Evolutionary conservation across 139 green algal genomes (phyloP).

Genomic region (Chlamydomonas sp.): DNA sequence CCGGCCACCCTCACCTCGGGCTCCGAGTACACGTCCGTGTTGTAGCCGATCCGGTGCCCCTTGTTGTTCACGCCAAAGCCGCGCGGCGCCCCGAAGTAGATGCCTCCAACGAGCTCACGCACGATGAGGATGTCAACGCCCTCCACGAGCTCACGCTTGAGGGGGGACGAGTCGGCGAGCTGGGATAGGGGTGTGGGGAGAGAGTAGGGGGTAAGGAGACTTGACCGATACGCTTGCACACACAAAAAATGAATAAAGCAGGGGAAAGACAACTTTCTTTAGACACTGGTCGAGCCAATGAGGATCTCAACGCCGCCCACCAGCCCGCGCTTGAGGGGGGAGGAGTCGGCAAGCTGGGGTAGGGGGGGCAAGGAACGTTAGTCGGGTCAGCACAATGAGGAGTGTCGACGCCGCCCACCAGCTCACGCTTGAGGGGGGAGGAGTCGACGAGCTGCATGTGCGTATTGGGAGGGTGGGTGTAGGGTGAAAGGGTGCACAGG

Average conservation of each 20-base stretch:
- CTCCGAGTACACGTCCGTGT: conserved; percentile 94
- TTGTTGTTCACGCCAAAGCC: conserved; percentile 76
- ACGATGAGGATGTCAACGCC: conserved; percentile 99
- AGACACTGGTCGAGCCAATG: too few relatives aligned
- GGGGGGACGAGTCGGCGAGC: conserved; percentile 86
- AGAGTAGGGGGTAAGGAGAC: background rate
- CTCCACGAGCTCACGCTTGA: conserved; percentile 91
- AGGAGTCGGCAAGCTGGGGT: conserved; percentile 89
- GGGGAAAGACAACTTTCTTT: too few relatives aligned
- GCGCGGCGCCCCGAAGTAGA: conserved; percentile 97
- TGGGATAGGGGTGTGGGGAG: conserved; percentile 32
- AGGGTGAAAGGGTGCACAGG: too few relatives aligned
- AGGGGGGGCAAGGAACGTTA: background rate
- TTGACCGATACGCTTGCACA: too few relatives aligned
- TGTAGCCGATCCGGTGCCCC: conserved; percentile 85
- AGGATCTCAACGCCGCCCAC: conserved; percentile 97
- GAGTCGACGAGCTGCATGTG: conserved; percentile 90
- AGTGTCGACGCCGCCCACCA: conserved; percentile 97
- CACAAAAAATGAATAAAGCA: background rate
- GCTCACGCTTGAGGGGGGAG: conserved; percentile 87
- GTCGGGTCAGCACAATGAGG: too few relatives aligned
- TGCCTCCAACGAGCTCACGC: conserved; percentile 91
- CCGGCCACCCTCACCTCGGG: conserved; percentile 46
- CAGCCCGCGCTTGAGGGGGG: conserved; percentile 88
- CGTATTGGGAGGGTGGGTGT: too few relatives aligned